Base-by-base conservation (phyloP, 495 filamentous ascomycete species). In the Talaromyces liani region DNA sequence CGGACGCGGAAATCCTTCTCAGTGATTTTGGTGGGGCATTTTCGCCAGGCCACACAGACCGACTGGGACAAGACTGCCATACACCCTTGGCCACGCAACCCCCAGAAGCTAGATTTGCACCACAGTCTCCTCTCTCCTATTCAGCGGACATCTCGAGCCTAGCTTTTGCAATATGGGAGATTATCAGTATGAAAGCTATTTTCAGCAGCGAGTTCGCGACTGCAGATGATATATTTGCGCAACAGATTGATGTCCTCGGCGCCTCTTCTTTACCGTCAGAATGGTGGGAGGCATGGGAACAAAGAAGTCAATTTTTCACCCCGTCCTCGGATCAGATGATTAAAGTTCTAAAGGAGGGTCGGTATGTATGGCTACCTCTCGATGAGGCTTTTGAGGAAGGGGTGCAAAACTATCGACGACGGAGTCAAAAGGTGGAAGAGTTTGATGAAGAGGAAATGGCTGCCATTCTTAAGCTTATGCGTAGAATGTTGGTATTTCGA, bases 71-170 rank as follows among this genome's bases (percentile, higher is more conserved):
- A 49, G 63, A 65, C 61, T 65, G 64, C 33, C 64, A 65, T 54
- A 63, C 64, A 25, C 59, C 63, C 1, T 29, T 53, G 6, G 20
- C 49, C 8, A 18, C 63, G 16, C 71, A 69, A 34, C 36, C 74
- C 18, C 75, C 75, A 66, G 76, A 79, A 66, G 69, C 71, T 36
- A 55, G 56, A 39, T 74, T 77, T 45, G 65, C 74, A 65, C 56
- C 72, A 1, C 29, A 71, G 16, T 18, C 54, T 0, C 70, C 72
- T 5, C 70, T 74, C 6, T 29, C 63, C 27, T 77, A 69, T 66
- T 53, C 75, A 5, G 56, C 70, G 12, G 75, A 78, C 58, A 74
- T 78, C 25, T 78, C 70, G 73, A 75, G 75, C 61, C 57, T 78
- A 8, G 73, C 71, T 24, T 67, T 63, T 4, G 57, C 69, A 24